Evolutionary conservation across 2,329 filamentous ascomycete genomes (phyloP).

Genomic region (Botryotinia calthae): DNA sequence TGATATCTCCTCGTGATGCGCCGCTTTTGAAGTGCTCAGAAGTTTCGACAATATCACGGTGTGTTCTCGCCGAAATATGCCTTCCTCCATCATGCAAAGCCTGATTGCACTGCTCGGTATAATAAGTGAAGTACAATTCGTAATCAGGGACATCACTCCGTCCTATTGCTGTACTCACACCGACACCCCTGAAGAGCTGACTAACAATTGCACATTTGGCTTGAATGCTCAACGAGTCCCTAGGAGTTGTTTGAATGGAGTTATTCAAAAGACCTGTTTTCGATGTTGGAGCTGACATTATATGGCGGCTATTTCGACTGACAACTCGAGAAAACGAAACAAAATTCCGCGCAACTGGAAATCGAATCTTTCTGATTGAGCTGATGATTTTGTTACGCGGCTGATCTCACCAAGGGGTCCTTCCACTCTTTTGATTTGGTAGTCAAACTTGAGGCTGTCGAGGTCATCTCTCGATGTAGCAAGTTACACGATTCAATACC

Average conservation of each 20-base stretch:
- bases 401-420: too few species aligned
- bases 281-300: too few species aligned
- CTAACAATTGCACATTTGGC: constrained; percentile 20
- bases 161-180: background rate
- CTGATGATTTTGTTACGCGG: too few species aligned
- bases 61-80: constrained; percentile 11
- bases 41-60: constrained; percentile 19
- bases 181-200: constrained; percentile 12
- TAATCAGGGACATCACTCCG: background rate
- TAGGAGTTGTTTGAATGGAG: background rate
- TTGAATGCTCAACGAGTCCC: background rate
- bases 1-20: background rate
- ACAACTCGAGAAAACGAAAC: too few species aligned
- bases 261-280: background rate
- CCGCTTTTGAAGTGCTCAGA: background rate
- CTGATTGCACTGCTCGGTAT: constrained; percentile 20
- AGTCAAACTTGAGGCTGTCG: too few species aligned
- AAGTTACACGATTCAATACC: too few species aligned
- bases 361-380: too few species aligned
- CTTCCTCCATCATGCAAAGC: constrained; percentile 20
- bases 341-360: too few species aligned
- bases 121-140: constrained; percentile 23
- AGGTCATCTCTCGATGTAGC: too few species aligned
- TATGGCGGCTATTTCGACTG: too few species aligned
- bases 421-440: too few species aligned